Evolutionary conservation across 2,329 filamentous ascomycete species (phyloP), one percentile per base, ranked within the genome.

Genomic region (Harringtonia aguacate): DNA sequence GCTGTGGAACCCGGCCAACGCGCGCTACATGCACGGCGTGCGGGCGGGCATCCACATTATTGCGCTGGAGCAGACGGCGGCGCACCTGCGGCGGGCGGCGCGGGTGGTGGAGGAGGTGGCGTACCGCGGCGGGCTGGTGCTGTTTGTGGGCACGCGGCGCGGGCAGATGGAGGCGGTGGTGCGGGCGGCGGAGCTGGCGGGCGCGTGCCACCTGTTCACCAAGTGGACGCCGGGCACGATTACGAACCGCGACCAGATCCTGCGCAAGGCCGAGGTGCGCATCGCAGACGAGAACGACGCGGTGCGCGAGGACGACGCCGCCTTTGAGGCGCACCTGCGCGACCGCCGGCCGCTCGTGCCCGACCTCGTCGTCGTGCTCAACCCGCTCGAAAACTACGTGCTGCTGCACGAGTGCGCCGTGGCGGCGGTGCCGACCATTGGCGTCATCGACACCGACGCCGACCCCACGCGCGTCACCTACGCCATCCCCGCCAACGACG

Each of bases 391-490:
- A 70, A 97, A 98, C 63, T 86, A 85, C 57, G 79, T 88, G 8
- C 61, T 95, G 60, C 69, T 98, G 57, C 87, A 92, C 63, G 92
- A 98, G 69, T 97, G 92, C 61, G 86, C 84, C 0, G 61, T 88
- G 46, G 83, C 86, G 59, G 86, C 83, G 57, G 85, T 98, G 46
- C 92, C 92, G 1, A 97, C 92, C 0, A 92, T 98, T 56, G 92
- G 90, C 38, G 73, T 98, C 46, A 84, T 97, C 53, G 92, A 98
- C 63, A 97, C 92, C 1, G 85, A 98, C 62, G 82, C 81, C 3
- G 85, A 97, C 63, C 86, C 92, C 1, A 86, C 86, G 1, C 90
- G 86, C 78, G 88, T 97, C 41, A 97, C 92, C 4, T 98, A 98
- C 60, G 85, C 86, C 14, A 95, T 98, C 53, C 92, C 92, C 2